Evolutionary conservation across 2,329 filamentous ascomycete species (phyloP).

Genomic region (Fusarium liriodendri): DNA sequence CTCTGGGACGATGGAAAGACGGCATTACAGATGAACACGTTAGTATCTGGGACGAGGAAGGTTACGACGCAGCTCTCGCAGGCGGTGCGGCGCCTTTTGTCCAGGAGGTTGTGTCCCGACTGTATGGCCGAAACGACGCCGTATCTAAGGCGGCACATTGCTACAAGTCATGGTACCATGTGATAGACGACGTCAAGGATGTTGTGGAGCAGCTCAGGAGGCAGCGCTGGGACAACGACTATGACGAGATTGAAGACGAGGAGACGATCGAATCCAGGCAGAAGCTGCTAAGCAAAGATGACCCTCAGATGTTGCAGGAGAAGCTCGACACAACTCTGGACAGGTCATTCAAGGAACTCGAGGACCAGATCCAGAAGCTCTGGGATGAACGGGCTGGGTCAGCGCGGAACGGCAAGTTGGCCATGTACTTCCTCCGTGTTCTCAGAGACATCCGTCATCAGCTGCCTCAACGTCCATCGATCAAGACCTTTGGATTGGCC

Average conservation of each 20-base stretch:
- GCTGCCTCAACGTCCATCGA: slow-evolving; percentile 64
- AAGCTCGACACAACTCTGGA: slow-evolving; percentile 67
- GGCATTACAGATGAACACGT: slow-evolving; percentile 61
- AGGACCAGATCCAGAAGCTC: slow-evolving; percentile 63
- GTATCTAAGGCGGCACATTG: slow-evolving; percentile 70
- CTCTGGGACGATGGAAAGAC: slow-evolving; percentile 70
- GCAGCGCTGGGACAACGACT: slow-evolving; percentile 80
- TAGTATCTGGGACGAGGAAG: slow-evolving; percentile 75
- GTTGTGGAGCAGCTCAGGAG: slow-evolving; percentile 74
- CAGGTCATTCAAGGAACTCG: slow-evolving; percentile 68
- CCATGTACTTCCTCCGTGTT: slow-evolving; percentile 77
- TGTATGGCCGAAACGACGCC: slow-evolving; percentile 77
- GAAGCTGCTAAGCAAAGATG: slow-evolving; percentile 76
- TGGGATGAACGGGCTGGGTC: slow-evolving; percentile 60
- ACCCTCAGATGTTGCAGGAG: slow-evolving; percentile 72
- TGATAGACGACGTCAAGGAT: slow-evolving; percentile 74
- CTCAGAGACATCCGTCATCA: slow-evolving; percentile 79
- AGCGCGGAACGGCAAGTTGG: slow-evolving; percentile 62
- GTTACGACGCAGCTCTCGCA: slow-evolving; percentile 73
- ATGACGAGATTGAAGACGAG: slow-evolving; percentile 80
- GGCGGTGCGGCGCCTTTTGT: slow-evolving; percentile 77
- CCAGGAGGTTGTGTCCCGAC: slow-evolving; percentile 72
- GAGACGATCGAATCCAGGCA: slow-evolving; percentile 75
- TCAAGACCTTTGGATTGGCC: slow-evolving; percentile 67
- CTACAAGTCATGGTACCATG: slow-evolving; percentile 79